These are phyloP conservation scores for Fusarium oxysporum DNA, from an alignment of 2,329 filamentous ascomycete genomes.

Conservation along the genomic window DNA sequence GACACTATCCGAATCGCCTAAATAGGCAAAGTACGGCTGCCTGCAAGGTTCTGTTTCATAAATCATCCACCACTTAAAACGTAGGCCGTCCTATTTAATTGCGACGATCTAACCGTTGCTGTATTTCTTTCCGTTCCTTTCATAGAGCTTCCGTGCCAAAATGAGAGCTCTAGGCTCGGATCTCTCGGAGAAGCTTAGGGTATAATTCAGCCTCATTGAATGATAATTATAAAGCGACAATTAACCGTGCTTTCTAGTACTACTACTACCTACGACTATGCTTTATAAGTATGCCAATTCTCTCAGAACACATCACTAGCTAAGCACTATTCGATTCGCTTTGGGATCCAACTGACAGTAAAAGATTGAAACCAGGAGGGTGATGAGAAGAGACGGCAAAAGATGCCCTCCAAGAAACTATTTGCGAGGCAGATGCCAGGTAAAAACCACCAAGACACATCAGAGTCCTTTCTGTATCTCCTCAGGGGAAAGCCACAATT, in stretches of 20 bases:
- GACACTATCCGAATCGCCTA: conserved; percentile 27
- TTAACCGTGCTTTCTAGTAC: too few species aligned
- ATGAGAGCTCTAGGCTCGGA: neutral
- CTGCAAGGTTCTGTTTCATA: neutral
- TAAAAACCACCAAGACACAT: neutral
- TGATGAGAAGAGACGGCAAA: neutral
- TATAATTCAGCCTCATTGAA: neutral
- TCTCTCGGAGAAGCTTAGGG: neutral
- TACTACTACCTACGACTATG: rapidly evolving
- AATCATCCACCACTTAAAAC: conserved; percentile 29
- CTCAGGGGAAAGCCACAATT: neutral
- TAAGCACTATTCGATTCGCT: neutral
- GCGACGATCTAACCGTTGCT: neutral
- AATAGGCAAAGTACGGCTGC: neutral
- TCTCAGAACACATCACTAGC: neutral
- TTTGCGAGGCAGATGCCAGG: neutral
- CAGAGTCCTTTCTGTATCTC: neutral
- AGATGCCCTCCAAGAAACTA: rapidly evolving
- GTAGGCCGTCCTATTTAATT: neutral
- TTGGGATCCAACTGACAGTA: neutral
- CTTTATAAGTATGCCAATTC: rapidly evolving
- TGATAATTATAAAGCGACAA: neutral
- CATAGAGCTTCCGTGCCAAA: neutral
- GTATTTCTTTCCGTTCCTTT: neutral
- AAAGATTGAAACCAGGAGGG: neutral